Base-by-base conservation (phyloP, 2,329 filamentous ascomycete genomes). In the Fusarium fracticaudum region DNA sequence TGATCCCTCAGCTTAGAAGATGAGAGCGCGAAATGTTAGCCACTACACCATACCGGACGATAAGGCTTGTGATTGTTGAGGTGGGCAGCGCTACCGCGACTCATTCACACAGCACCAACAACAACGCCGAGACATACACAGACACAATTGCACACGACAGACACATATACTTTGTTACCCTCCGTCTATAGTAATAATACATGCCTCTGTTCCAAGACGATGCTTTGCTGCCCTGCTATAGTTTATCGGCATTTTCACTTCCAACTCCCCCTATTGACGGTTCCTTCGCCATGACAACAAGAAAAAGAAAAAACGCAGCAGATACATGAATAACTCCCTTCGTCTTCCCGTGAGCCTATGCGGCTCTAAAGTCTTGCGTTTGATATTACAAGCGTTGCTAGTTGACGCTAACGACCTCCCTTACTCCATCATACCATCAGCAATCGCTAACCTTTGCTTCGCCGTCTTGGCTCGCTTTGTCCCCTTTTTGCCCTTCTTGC, bases 391-490 rank as follows among this genome's bases (percentile, higher is more conserved):
- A 55, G 48, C 72, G 68, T 64, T 64, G 33, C 60, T 38, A 41
- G 12, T n/a, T 31, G 37, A 26, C 45, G 64, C 66, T 40, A 47
- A 37, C 57, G n/a, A 67, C 48, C 59, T 63, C 62, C 63, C 73
- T 62, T 67, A 80, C 51, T 83, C 80, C 57, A 82, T 79, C 79
- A 82, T 81, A 59, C 91, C 91, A 76, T 93, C 91, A 7, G 91
- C 91, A 81, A 93, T 91, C 26, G 91, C 90, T 61, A 93, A 86
- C 65, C 91, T 85, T 80, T 93, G 91, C 81, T 92, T 92, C 7
- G 91, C 87, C 22, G 91, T 92, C 84, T 93, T 93, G 66, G 91
- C 90, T 64, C 86, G 88, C 71, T 88, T 80, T 18, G 75, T 74
- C 38, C 78, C 74, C 80, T 92, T 92, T 11, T 88, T 91, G 51